Evolutionary conservation across 768 basidiomycete genomes (phyloP), one percentile per base, ranked within the genome.

Genomic region (Postia placenta): DNA sequence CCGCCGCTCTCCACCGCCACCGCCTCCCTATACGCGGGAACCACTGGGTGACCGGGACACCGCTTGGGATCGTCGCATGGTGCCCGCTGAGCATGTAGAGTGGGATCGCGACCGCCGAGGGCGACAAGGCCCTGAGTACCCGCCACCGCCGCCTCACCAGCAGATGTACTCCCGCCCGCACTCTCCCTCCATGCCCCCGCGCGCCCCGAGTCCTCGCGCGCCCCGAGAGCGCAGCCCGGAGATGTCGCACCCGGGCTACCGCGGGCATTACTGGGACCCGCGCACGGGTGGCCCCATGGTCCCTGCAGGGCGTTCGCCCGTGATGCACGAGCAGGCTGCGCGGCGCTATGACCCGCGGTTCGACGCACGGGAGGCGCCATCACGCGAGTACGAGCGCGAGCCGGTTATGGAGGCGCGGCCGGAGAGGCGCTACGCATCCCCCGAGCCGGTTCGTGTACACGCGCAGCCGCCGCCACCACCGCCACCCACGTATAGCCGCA

Each of bases 301-400:
- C 30, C 59, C 64, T 4, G 64, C 64, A 0, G 47, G 47, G 4
- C 56, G 45, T 23, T 45, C 53, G 25, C 42, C 51, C 2, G 30
- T 44, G 27, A 50, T 50, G 19, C 68, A 69, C 11, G 80, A 80
- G 44, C 69, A 63, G 23, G 59, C 73, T 0, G 67, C 64, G 14
- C 71, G 79, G 54, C 72, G 85, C 15, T 87, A 87, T 53, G 85
- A 87, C 56, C 83, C 83, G 5, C 70, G 78, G 19, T 76, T 76
- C 52, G 79, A 80, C 58, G 75, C 63, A n/a, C 67, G 73, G 15
- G 77, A 78, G 45, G 23, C 38, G 5, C 49, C 41, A 35, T 63
- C 66, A 37, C 66, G 72, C 15, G 75, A 60, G 44, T 26, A 48
- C n/a, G 54, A 57, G 47, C 72, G 75, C 5, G 56, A 56, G n/a